A percentile compares a stretch with the other conserved stretches of the same genome.
phyloP scores from a whole-genome alignment of 1,284 basidiomycete species.

The Apiotrichum gracile region DNA sequence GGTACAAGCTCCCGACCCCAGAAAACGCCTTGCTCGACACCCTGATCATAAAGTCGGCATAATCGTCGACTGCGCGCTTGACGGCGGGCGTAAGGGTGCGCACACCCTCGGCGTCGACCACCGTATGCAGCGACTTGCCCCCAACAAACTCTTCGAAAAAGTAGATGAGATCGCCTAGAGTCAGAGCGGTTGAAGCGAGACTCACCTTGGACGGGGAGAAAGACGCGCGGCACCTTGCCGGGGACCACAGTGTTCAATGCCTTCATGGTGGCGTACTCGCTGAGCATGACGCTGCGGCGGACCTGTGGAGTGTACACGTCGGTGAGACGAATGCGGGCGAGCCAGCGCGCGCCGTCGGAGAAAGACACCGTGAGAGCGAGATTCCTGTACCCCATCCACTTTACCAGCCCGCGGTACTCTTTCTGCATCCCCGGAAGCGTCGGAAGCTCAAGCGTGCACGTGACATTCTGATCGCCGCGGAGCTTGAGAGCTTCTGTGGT shows the following conservation, averaged over 20 bases:
- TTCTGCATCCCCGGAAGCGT: not conserved
- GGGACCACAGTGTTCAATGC: not conserved
- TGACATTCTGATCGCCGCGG: not conserved
- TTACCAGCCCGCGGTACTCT: constrained; percentile 2
- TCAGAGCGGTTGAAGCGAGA: too few relatives aligned
- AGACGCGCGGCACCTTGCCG: too few relatives aligned
- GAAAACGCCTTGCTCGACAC: not conserved
- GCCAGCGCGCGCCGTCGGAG: constrained; percentile 1
- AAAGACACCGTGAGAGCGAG: constrained; percentile 1
- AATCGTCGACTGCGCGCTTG: not conserved
- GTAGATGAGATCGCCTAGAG: not conserved
- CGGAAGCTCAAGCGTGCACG: not conserved
- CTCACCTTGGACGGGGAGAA: too few relatives aligned
- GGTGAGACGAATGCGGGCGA: constrained; percentile 1
- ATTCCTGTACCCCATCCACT: constrained; percentile 6
- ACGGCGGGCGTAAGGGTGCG: not conserved
- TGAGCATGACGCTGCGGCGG: not conserved
- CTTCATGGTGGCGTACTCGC: constrained; percentile 1
- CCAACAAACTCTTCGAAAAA: constrained; percentile 1
- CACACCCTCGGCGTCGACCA: not conserved
- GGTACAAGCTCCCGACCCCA: not conserved
- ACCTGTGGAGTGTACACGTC: not conserved
- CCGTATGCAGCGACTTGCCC: constrained; percentile 3
- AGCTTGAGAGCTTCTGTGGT: not conserved
- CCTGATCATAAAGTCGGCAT: constrained; percentile 5